Conservation (phyloP, 495 filamentous ascomycete species). For the Amphirosellinia nigrospora region DNA sequence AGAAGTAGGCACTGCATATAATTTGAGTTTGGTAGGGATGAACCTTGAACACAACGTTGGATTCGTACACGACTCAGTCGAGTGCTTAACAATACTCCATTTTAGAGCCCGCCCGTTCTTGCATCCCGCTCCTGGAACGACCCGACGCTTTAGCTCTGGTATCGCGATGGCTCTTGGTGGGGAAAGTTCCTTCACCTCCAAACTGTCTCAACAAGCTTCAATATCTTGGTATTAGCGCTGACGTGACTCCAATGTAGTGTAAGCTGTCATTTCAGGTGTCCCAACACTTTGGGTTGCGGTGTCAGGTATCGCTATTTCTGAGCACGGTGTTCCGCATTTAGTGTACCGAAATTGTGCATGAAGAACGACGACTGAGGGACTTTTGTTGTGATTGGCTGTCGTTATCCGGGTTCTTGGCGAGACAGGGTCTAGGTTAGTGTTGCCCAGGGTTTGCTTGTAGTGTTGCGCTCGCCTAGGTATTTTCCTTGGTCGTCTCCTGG, state of each 20-base stretch:
- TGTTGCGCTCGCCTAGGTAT: constrained; percentile 7
- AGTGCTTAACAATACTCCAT: neutral
- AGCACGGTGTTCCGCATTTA: constrained; percentile 24
- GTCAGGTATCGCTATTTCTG: constrained; percentile 8
- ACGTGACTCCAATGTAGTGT: constrained; percentile 14
- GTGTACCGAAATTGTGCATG: constrained; percentile 6
- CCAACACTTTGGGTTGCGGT: constrained; percentile 20
- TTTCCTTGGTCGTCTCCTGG: neutral
- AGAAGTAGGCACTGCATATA: neutral
- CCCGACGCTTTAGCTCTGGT: constrained; percentile 14
- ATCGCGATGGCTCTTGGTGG: neutral
- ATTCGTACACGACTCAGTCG: neutral
- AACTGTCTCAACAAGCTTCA: constrained; percentile 8
- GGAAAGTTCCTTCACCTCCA: neutral
- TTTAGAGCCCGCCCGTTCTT: constrained; percentile 14
- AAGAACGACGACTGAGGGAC: constrained; percentile 10
- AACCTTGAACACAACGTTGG: constrained; percentile 13
- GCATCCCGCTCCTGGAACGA: constrained; percentile 21
- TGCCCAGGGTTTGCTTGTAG: neutral
- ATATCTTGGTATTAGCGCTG: constrained; percentile 18
- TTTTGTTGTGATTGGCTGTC: constrained; percentile 23
- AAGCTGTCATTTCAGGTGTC: constrained; percentile 22
- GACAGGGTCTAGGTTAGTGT: neutral
- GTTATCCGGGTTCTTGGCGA: constrained; percentile 14
- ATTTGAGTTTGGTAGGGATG: constrained; percentile 14